A percentile compares a stretch with the other conserved stretches of the same genome.
phyloP scores from a whole-genome alignment of 345 rosid genomes.

The Nephelium lappaceum region DNA sequence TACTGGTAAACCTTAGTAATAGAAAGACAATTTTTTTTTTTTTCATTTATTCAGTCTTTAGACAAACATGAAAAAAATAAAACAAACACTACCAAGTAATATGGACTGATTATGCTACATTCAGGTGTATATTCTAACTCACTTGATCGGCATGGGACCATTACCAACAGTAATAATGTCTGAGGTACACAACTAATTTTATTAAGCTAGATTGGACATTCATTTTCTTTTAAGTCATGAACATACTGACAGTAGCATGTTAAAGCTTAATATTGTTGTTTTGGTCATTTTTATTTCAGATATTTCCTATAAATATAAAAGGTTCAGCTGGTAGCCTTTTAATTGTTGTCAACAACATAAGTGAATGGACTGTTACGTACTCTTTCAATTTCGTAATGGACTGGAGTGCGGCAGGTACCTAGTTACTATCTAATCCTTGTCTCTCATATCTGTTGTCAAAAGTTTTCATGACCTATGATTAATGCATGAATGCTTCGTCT shows the following conservation, averaged over 20 bases:
- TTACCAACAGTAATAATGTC: conserved; percentile 34
- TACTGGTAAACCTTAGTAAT: neutral
- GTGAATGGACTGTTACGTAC: conserved; percentile 51
- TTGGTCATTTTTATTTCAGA: conserved; percentile 32
- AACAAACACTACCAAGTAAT: no score
- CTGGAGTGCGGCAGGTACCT: conserved; percentile 49
- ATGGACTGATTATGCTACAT: no score
- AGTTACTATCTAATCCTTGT: no score
- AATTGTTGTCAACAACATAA: conserved; percentile 41
- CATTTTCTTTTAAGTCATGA: no score
- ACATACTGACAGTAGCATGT: no score
- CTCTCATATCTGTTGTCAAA: no score
- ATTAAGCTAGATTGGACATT: no score
- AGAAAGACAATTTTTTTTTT: no score
- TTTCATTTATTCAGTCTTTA: no score
- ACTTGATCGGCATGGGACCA: conserved; percentile 21
- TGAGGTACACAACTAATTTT: conserved; percentile 17
- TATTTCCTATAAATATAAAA: conserved; percentile 55
- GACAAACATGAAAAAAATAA: no score
- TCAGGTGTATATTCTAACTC: conserved; percentile 18
- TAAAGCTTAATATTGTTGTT: no score
- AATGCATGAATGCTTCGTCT: neutral
- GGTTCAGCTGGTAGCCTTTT: conserved; percentile 58
- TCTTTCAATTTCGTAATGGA: conserved; percentile 55
- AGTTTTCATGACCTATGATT: no score